Evolutionary conservation across 1,284 basidiomycete genomes (phyloP), one percentile per base, ranked within the genome.

Genomic region (Hypsizygus ulmarius): DNA sequence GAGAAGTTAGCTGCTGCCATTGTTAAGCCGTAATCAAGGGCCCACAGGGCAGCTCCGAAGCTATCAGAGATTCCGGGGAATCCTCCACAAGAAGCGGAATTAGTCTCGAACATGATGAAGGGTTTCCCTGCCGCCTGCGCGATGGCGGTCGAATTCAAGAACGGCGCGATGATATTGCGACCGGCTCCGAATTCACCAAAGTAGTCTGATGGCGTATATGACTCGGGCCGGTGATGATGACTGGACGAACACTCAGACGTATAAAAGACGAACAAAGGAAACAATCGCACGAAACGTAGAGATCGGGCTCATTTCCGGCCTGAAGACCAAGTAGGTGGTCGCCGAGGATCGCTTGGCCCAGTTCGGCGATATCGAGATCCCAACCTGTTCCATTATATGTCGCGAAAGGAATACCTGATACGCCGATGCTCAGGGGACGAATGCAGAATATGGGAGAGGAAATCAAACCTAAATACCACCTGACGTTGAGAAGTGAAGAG

Each of bases 81-180:
- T 7, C 90, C 90, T 62, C 87, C 86, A 66, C 89, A 92, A 28
- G 84, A 84, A 0, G 86, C 90, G 0, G 87, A 84, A 66, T 92
- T 92, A 8, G 84, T 90, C 66, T 91, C 88, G 54, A 88, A 80
- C 84, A 90, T 86, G 37, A 87, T 51, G 45, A 87, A 66, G 2
- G 76, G 75, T 58, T 85, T 86, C 21, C 65, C 65, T 9, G 63
- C 61, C 1, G 48, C 53, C 50, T 75, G 72, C 0, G 81, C 81
- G 34, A 73, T 67, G 5, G 53, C 51, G 0, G 74, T 69, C 0
- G 75, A 72, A 55, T 73, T 73, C 27, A 80, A 56, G 61, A 86
- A 90, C 3, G 68, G 67, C 0, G 50, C 45, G 18, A 82, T 71
- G 15, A 87, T 65, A 10, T 56, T 52, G 30, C 69, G 56, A 32